Evolutionary conservation across 257 asterid species (phyloP).

Genomic region (Petrea volubilis): DNA sequence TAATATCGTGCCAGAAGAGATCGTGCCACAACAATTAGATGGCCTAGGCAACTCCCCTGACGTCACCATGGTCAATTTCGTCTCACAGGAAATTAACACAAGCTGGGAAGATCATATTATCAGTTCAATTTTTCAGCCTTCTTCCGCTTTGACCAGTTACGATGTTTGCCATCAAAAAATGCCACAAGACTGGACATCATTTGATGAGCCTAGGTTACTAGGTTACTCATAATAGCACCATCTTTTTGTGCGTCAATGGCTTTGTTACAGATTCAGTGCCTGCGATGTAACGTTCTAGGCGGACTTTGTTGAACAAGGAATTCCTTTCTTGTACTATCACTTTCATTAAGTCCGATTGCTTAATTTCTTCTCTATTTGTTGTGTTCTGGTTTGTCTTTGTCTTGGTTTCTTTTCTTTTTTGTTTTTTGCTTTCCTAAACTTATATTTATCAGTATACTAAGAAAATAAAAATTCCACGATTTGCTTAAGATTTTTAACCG

Average conservation of each 20-base stretch:
- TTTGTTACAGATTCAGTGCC: neutral
- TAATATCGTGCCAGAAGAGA: neutral
- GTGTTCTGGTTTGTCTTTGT: too few relatives aligned
- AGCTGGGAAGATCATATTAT: constrained; percentile 34
- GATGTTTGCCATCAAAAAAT: constrained; percentile 12
- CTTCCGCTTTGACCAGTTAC: constrained; percentile 4
- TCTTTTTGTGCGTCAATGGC: too few relatives aligned
- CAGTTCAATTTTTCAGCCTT: constrained; percentile 24
- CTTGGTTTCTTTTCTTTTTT: too few relatives aligned
- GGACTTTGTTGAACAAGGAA: constrained; percentile 10
- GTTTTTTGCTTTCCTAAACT: too few relatives aligned
- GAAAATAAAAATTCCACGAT: too few relatives aligned
- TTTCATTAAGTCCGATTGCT: constrained; percentile 31
- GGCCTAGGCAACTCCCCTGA: constrained; percentile 16
- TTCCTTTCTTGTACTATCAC: constrained; percentile 26
- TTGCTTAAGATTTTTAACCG: too few relatives aligned
- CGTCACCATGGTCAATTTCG: constrained; percentile 15
- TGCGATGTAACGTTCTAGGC: neutral
- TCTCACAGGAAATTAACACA: neutral
- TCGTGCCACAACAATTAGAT: constrained; percentile 23
- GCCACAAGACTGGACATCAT: constrained; percentile 18
- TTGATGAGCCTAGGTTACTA: constrained; percentile 26
- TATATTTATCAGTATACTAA: too few relatives aligned
- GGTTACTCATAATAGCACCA: constrained; percentile 15
- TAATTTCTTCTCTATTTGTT: neutral